phyloP scores from a whole-genome alignment of 1,284 basidiomycete species.

The Golubevia sp. region DNA sequence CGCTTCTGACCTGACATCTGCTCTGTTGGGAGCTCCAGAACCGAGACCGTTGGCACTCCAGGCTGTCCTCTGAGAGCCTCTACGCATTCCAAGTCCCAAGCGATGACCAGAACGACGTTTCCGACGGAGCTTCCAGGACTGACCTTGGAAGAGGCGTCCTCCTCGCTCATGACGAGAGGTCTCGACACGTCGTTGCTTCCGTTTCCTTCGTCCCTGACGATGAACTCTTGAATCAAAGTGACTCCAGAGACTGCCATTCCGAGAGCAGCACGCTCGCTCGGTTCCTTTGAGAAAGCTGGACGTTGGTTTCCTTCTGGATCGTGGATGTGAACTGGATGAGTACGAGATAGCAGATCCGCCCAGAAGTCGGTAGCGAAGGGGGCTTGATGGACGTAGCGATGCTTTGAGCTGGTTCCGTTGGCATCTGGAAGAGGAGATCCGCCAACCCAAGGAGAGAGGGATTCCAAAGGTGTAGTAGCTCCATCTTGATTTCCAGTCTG shows the following conservation, averaged over 20 bases:
- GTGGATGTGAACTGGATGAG: constrained; percentile 53
- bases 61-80: constrained; percentile 42
- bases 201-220: constrained; percentile 43
- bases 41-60: constrained; percentile 44
- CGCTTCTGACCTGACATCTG: no score
- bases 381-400: constrained; percentile 52
- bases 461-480: no score
- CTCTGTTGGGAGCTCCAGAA: constrained; percentile 15
- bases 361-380: constrained; percentile 62
- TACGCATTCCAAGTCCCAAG: constrained; percentile 61
- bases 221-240: constrained; percentile 62
- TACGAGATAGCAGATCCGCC: constrained; percentile 57
- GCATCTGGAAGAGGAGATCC: neutral
- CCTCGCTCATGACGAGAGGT: neutral
- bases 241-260: constrained; percentile 56
- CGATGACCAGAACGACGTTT: constrained; percentile 61
- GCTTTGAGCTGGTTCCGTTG: constrained; percentile 9
- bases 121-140: constrained; percentile 58
- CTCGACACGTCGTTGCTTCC: neutral
- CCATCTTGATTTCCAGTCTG: no score
- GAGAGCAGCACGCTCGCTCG: constrained; percentile 54
- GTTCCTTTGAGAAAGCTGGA: constrained; percentile 56
- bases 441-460: neutral
- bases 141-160: constrained; percentile 9
- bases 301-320: constrained; percentile 19